Evolutionary conservation across 495 filamentous ascomycete species (phyloP).

Genomic region (Collariella sp.): DNA sequence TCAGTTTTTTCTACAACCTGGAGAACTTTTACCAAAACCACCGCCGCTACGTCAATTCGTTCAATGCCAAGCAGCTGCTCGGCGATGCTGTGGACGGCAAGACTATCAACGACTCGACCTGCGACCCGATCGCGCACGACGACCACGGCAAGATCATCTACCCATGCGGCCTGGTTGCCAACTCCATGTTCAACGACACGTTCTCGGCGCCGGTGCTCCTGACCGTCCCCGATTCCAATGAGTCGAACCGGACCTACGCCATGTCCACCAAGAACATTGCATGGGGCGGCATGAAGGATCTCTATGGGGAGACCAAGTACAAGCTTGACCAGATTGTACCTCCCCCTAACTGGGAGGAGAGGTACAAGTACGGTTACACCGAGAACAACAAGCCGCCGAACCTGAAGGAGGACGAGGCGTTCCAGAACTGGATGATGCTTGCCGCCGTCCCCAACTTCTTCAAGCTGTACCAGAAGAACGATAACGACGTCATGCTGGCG

Average conservation of each 20-base stretch:
- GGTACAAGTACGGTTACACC: slow-evolving; percentile 59
- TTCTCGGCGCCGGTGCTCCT: slow-evolving; percentile 54
- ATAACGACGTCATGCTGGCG: slow-evolving; percentile 52
- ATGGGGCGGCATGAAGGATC: slow-evolving; percentile 71
- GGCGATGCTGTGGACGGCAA: slow-evolving; percentile 54
- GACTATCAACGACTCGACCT: slow-evolving; percentile 58
- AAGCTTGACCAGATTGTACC: slow-evolving; percentile 52
- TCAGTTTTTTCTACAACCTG: slow-evolving; percentile 87
- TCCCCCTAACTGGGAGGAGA: slow-evolving; percentile 73
- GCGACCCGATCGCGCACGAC: slow-evolving; percentile 61
- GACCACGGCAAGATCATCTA: slow-evolving; percentile 64
- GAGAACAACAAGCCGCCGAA: slow-evolving; percentile 53
- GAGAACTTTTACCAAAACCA: slow-evolving; percentile 99
- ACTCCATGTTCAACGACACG: slow-evolving; percentile 96
- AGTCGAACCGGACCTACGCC: slow-evolving; percentile 43
- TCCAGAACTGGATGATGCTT: slow-evolving; percentile 98
- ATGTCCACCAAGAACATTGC: slow-evolving; percentile 74
- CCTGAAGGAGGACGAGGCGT: slow-evolving; percentile 62
- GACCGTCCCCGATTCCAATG: slow-evolving; percentile 27
- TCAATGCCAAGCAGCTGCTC: slow-evolving; percentile 72
- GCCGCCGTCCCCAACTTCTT: slow-evolving; percentile 92
- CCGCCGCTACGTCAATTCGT: slow-evolving; percentile 85
- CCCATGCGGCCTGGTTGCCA: slow-evolving; percentile 92
- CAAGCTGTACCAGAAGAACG: slow-evolving; percentile 80
- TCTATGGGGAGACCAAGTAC: slow-evolving; percentile 66